phyloP scores from a whole-genome alignment of 179 eudicot genomes.

The Beta macrorhiza region DNA sequence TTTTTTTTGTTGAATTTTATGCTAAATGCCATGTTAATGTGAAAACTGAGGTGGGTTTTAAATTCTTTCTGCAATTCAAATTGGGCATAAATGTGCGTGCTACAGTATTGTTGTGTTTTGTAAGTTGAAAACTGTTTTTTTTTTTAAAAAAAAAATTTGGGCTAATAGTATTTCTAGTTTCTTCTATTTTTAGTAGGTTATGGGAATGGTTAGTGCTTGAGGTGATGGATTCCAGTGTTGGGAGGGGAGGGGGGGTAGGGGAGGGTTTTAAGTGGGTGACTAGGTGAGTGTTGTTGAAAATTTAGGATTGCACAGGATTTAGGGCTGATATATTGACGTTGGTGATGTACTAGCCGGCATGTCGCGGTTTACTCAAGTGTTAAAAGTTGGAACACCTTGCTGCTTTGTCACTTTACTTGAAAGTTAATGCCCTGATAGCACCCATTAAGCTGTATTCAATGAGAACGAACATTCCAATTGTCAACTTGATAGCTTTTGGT shows the following conservation, averaged over 20 bases:
- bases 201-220: neutral
- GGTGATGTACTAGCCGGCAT: neutral
- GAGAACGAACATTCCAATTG: neutral
- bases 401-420: neutral
- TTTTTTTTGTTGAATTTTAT: neutral
- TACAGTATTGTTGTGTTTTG: neutral
- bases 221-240: neutral
- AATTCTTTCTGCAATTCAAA: neutral
- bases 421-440: neutral
- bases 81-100: neutral
- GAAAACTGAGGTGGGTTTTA: neutral
- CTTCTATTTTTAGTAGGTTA: neutral
- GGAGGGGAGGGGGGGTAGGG: neutral
- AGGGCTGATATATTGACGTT: neutral
- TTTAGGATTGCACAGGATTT: slow-evolving; percentile 5
- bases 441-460: neutral
- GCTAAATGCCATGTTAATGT: neutral
- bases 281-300: neutral
- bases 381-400: neutral
- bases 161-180: neutral
- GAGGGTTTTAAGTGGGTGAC: neutral
- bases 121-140: neutral
- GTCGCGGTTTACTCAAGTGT: neutral
- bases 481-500: neutral
- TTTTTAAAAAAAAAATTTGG: neutral